Evolutionary conservation across 768 basidiomycete genomes (phyloP).

Genomic region (Sarcomyxa edulis): DNA sequence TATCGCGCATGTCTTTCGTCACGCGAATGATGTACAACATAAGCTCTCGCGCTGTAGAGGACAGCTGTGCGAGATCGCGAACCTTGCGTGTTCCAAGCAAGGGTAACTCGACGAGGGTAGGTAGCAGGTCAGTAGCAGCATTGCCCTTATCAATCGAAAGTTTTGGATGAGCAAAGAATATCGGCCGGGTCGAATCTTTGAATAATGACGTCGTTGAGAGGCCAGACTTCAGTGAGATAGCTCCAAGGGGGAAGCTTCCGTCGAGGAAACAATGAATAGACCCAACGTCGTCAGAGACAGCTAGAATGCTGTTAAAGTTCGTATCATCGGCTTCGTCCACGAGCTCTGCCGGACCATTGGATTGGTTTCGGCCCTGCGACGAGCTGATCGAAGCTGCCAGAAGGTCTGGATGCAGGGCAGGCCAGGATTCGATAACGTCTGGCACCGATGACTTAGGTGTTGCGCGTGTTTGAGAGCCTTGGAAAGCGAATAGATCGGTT

Average conservation of each 20-base stretch:
- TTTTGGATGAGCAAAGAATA: constrained; percentile 46
- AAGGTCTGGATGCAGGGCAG: constrained; percentile 51
- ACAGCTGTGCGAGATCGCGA: constrained; percentile 67
- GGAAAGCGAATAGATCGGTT: constrained; percentile 77
- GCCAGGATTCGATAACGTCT: constrained; percentile 63
- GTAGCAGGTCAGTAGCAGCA: constrained; percentile 29
- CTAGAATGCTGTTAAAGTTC: constrained; percentile 61
- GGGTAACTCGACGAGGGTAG: constrained; percentile 47
- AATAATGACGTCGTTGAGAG: constrained; percentile 29
- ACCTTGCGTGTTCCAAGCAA: constrained; percentile 49
- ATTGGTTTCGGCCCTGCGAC: constrained; percentile 25
- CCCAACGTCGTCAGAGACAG: constrained; percentile 54
- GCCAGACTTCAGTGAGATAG: constrained; percentile 31
- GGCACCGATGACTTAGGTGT: constrained; percentile 42
- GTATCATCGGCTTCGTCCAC: constrained; percentile 43
- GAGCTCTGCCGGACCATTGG: constrained; percentile 20
- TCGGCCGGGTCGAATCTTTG: constrained; percentile 41
- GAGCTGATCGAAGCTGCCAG: constrained; percentile 58
- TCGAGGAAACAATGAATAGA: constrained; percentile 64
- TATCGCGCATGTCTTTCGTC: constrained; percentile 63
- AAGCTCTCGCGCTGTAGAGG: constrained; percentile 66
- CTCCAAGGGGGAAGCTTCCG: constrained; percentile 69
- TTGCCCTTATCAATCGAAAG: constrained; percentile 17
- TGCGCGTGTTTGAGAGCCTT: constrained; percentile 54
- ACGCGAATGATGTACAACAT: constrained; percentile 67